These are phyloP conservation scores for Rosa multiflora DNA, from an alignment of 306 rosid species.

Conservation along the genomic window DNA sequence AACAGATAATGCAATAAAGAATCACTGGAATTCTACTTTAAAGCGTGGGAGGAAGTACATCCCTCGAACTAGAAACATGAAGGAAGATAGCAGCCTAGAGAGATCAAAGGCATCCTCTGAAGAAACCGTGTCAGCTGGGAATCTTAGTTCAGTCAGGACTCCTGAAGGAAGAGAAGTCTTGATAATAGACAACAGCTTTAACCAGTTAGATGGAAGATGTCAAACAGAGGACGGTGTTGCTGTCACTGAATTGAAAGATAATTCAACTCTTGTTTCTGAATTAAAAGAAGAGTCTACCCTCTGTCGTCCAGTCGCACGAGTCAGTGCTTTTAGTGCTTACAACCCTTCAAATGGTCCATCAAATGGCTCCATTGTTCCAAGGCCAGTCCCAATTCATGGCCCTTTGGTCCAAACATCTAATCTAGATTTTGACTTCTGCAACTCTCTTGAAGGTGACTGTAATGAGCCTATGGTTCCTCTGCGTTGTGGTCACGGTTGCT, in stretches of 20 bases:
- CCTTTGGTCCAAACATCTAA: slow-evolving; percentile 48
- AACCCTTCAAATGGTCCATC: slow-evolving; percentile 35
- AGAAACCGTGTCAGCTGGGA: slow-evolving; percentile 53
- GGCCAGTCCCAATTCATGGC: slow-evolving; percentile 37
- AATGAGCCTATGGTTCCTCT: slow-evolving; percentile 53
- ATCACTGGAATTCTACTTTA: slow-evolving; percentile 83
- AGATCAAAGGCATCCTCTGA: slow-evolving; percentile 67
- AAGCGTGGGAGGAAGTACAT: slow-evolving; percentile 51
- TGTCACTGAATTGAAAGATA: slow-evolving; percentile 26
- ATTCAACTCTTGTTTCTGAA: slow-evolving; percentile 16
- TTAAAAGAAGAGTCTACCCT: slow-evolving; percentile 37
- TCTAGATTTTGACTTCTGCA: slow-evolving; percentile 37
- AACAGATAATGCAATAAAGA: slow-evolving; percentile 79
- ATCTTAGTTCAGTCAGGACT: slow-evolving; percentile 36
- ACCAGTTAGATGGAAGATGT: slow-evolving; percentile 23
- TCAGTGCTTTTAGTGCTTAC: slow-evolving; percentile 64
- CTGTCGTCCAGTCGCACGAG: slow-evolving; percentile 49
- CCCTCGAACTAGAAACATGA: slow-evolving; percentile 18
- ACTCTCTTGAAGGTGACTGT: slow-evolving; percentile 38
- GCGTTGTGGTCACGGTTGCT: slow-evolving; percentile 66
- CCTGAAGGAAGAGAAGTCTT: slow-evolving; percentile 34
- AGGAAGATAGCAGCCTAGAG: slow-evolving; percentile 41
- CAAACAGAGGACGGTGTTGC: slow-evolving; percentile 24
- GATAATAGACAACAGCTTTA: slow-evolving; percentile 30
- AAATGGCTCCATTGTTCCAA: slow-evolving; percentile 26